Evolutionary conservation across 345 rosid species (phyloP).

Genomic region (Syzygium oleosum): DNA sequence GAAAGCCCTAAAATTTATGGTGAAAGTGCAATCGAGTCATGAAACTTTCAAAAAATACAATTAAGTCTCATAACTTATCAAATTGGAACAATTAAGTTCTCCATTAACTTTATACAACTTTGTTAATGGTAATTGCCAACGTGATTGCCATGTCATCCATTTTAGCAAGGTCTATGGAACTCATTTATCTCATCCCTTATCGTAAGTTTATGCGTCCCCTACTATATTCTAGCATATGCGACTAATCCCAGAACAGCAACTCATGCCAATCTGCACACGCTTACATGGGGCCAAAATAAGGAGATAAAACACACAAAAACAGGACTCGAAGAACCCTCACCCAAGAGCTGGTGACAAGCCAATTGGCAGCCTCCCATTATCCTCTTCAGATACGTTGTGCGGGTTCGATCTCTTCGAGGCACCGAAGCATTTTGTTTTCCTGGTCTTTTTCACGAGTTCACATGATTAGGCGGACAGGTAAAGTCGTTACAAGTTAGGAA

Average conservation of each 20-base stretch:
- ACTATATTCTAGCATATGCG: background rate
- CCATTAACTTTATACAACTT: too few relatives aligned
- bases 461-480: constrained; percentile 58
- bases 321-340: background rate
- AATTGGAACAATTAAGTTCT: too few relatives aligned
- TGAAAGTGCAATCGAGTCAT: too few relatives aligned
- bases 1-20: too few relatives aligned
- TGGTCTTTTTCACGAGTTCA: background rate
- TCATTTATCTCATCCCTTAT: background rate
- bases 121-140: background rate
- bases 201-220: background rate
- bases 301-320: background rate
- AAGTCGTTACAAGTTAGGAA: constrained; percentile 46
- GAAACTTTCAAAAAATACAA: too few relatives aligned
- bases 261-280: background rate
- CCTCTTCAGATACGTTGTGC: too few relatives aligned
- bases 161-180: background rate
- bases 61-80: too few relatives aligned
- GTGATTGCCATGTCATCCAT: fast-evolving
- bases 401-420: too few relatives aligned
- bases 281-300: background rate
- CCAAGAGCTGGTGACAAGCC: background rate
- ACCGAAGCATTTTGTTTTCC: too few relatives aligned
- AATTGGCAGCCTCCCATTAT: background rate
- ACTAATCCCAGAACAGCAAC: background rate